phyloP scores from a whole-genome alignment of 345 rosid species.

The Alliaria petiolata region DNA sequence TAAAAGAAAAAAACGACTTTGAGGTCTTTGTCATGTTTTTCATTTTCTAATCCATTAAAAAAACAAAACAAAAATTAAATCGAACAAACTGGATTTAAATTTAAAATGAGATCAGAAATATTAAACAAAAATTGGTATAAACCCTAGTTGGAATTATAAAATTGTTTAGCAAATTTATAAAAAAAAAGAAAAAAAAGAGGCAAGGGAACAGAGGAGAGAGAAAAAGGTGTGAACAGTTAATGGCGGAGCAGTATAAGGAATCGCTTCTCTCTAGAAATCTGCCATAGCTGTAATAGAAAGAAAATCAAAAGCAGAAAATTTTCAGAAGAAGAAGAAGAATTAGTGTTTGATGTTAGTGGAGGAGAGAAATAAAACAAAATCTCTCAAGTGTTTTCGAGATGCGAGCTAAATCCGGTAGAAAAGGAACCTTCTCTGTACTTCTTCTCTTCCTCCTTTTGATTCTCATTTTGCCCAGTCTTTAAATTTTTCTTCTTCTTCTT shows the following conservation, averaged over 20 bases:
- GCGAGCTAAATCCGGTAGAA: slow-evolving; percentile 57
- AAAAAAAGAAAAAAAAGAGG: background rate
- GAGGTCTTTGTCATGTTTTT: slow-evolving; percentile 24
- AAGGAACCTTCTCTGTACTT: slow-evolving; percentile 61
- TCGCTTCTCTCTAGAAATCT: slow-evolving; percentile 27
- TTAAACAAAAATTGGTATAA: no score
- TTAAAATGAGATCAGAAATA: background rate
- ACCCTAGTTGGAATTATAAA: slow-evolving; percentile 10
- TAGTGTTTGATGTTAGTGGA: background rate
- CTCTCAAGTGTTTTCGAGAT: slow-evolving; percentile 39
- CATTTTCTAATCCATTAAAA: background rate
- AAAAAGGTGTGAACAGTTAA: slow-evolving; percentile 36
- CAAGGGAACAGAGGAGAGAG: slow-evolving; percentile 22
- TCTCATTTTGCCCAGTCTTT: slow-evolving; percentile 62
- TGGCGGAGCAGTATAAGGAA: slow-evolving; percentile 43
- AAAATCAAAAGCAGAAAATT: background rate
- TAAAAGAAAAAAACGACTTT: slow-evolving; percentile 11
- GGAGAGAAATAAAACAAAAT: background rate
- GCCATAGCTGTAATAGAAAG: slow-evolving; percentile 17
- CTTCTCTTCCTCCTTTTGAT: slow-evolving; percentile 62
- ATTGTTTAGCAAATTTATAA: background rate
- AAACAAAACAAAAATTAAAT: background rate
- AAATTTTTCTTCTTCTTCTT: background rate
- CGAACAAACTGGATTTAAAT: background rate
- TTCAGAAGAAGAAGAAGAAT: slow-evolving; percentile 6